A percentile compares a stretch with the other conserved stretches of the same genome.
phyloP scores from a whole-genome alignment of 179 eudicot genomes.

The Gypsophila paniculata region DNA sequence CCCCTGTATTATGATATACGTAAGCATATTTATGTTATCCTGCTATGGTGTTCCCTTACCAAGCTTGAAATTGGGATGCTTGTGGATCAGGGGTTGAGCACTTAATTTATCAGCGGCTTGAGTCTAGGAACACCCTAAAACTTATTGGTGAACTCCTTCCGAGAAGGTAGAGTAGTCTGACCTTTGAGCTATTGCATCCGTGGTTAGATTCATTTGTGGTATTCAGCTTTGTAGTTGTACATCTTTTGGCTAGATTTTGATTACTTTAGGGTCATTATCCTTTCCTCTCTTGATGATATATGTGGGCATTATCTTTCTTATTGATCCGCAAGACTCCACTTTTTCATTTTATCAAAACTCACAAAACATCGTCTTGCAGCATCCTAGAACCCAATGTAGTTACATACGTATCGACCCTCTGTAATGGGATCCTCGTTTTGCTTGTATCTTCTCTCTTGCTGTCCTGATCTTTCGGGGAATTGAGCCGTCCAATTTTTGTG shows the following conservation, averaged over 20 bases:
- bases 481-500: too few relatives aligned
- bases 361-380: background rate
- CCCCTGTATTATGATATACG: background rate
- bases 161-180: background rate
- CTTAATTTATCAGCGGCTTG: background rate
- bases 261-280: too few relatives aligned
- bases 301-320: background rate
- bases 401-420: too few relatives aligned
- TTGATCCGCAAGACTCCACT: background rate
- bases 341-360: too few relatives aligned
- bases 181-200: background rate
- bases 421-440: too few relatives aligned
- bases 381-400: background rate
- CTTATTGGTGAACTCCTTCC: background rate
- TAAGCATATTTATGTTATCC: background rate
- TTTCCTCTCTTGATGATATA: too few relatives aligned
- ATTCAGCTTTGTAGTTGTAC: background rate
- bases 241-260: background rate
- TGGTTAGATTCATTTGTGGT: background rate
- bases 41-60: background rate
- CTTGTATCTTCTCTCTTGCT: background rate
- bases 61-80: background rate
- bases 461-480: background rate
- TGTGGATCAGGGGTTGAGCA: slow-evolving; percentile 1
- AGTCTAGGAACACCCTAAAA: background rate